Evolutionary conservation across 768 basidiomycete species (phyloP).

Genomic region (Coprinopsis sp.): DNA sequence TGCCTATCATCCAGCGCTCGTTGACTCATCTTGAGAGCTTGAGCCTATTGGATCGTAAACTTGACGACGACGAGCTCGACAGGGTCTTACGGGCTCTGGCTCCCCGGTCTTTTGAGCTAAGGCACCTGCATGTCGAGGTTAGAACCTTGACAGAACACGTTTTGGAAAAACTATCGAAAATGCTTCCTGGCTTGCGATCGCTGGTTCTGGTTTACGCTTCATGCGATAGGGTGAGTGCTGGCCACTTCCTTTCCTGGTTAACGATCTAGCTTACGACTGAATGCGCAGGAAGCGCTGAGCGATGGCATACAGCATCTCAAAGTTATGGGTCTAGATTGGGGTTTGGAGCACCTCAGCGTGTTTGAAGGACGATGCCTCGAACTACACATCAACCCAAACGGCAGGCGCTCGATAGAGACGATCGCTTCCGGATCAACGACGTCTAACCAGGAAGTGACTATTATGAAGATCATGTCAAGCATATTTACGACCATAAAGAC

Average conservation of each 20-base stretch:
- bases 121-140: background rate
- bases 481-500: too few species aligned
- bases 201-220: background rate
- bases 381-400: too few species aligned
- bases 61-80: background rate
- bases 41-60: background rate
- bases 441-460: too few species aligned
- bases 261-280: background rate
- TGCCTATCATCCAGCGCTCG: slow-evolving; percentile 2
- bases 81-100: background rate
- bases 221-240: background rate
- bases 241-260: background rate
- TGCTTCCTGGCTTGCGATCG: background rate
- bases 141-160: background rate
- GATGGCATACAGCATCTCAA: background rate
- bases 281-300: background rate
- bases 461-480: too few species aligned
- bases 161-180: background rate
- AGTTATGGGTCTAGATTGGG: background rate
- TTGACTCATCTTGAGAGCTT: slow-evolving; percentile 4
- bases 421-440: too few species aligned
- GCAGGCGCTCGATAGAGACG: too few species aligned
- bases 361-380: slow-evolving; percentile 1
- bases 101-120: background rate
- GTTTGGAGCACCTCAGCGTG: background rate